Conservation (phyloP, 2,329 filamentous ascomycete species). For the Exophiala oligosperma region DNA sequence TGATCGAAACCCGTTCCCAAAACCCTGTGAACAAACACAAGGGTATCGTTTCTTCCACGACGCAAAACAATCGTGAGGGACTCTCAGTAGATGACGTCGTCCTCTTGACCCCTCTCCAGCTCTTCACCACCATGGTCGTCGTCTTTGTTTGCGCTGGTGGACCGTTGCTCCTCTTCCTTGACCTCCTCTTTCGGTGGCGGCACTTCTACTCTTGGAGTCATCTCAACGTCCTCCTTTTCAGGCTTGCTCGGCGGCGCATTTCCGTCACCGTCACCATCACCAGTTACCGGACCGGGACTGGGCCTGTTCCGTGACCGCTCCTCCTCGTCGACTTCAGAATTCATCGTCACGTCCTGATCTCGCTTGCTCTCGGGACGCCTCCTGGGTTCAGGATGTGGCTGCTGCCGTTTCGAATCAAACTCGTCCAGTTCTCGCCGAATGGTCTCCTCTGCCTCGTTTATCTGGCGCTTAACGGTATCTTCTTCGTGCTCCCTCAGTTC, state of each 20-base stretch:
- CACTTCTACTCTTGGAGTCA: background rate
- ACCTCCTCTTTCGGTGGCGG: constrained; percentile 38
- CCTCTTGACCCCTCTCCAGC: constrained; percentile 81
- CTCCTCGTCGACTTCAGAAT: background rate
- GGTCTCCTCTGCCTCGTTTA: constrained; percentile 61
- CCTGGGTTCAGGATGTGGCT: constrained; percentile 17
- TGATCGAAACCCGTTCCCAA: background rate
- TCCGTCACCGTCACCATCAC: background rate
- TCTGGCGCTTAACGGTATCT: constrained; percentile 68
- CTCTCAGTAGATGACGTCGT: constrained; percentile 79
- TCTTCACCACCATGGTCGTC: constrained; percentile 75
- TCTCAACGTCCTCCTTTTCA: constrained; percentile 29
- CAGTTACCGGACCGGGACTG: too few species aligned
- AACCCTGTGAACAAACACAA: background rate
- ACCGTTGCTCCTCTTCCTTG: constrained; percentile 37
- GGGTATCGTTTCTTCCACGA: too few species aligned
- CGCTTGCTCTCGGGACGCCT: background rate
- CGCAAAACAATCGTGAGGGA: background rate
- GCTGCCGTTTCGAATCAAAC: constrained; percentile 50
- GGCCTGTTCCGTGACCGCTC: background rate
- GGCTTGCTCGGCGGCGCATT: constrained; percentile 35
- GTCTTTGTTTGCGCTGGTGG: constrained; percentile 33
- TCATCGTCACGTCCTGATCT: background rate
- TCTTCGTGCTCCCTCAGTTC: constrained; percentile 69
- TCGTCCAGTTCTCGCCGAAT: constrained; percentile 67